Conservation (phyloP, 345 rosid species). For the Isatis tinctoria region DNA sequence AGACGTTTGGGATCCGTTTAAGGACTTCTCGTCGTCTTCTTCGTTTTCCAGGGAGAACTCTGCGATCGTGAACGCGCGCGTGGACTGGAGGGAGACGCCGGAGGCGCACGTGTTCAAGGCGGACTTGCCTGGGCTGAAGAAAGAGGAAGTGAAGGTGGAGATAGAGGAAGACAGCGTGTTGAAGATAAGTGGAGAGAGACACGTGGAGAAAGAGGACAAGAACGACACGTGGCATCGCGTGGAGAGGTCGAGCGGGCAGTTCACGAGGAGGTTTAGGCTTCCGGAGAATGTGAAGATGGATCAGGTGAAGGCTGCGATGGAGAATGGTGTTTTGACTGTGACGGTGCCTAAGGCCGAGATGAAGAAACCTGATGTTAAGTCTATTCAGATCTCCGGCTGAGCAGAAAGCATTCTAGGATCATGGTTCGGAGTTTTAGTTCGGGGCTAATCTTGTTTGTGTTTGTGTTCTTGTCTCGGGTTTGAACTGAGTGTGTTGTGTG, state of each 20-base stretch:
- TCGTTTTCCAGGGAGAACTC: conserved; percentile 13
- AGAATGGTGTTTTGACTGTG: conserved; percentile 52
- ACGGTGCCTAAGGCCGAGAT: conserved; percentile 43
- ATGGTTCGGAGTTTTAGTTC: not conserved
- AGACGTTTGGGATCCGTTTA: conserved; percentile 28
- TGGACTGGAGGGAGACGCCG: conserved; percentile 33
- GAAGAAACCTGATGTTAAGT: conserved; percentile 35
- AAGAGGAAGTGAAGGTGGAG: conserved; percentile 43
- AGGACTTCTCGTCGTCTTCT: not conserved
- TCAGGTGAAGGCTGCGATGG: conserved; percentile 49
- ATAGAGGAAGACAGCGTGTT: conserved; percentile 34
- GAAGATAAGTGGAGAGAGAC: conserved; percentile 37
- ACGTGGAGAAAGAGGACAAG: conserved; percentile 37
- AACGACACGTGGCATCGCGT: conserved; percentile 33
- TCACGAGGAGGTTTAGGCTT: conserved; percentile 32
- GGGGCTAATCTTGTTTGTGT: not conserved
- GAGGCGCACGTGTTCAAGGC: conserved; percentile 38
- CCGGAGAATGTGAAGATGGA: conserved; percentile 38
- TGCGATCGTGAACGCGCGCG: conserved; percentile 27
- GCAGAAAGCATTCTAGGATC: no score
- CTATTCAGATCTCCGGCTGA: conserved; percentile 48
- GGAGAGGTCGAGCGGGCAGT: conserved; percentile 28
- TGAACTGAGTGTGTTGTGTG: not conserved
- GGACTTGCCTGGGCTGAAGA: conserved; percentile 32
- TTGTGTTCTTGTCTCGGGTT: not conserved